Base-by-base conservation (phyloP, 73 alveolate genomes). In the Paramecium primaurelia region DNA sequence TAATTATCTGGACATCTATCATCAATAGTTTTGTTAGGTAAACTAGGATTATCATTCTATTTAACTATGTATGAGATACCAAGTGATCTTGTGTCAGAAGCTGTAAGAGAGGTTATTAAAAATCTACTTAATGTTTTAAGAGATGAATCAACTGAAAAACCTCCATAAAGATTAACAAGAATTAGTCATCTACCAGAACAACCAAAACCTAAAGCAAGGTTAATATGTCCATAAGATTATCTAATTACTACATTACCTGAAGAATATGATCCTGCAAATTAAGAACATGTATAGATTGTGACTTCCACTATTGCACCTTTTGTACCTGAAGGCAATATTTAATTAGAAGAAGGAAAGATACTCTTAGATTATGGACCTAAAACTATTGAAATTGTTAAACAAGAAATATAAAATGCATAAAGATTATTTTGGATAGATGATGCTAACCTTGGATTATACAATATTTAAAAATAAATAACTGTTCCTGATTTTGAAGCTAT, bases 211-310 rank as follows among this genome's bases (percentile, higher is more conserved):
- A 89, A 71, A 16, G 68, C 94, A 45, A 20, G 88, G 30, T 45
- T 89, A 44, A 26, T 89, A 4, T 71, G 86, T n/a, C 94, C 94
- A n/a, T 45, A 71, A 47, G 94, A 89, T 51, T 89, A 71, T 40
- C 8, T 89, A 47, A 54, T 89, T 49, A 80, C 91, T 4, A 45
- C 32, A 26, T 28, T 80, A 2, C 91, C 91, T 18, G 77, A 80
- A 80, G 91, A 20, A 1, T 80, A 80, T 49, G 75, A 80, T 80
- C 91, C 91, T 14, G 73, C 77, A 5, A 45, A 80, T 44, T 26
- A 14, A 12, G 91, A 80, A 7, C 91, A 80, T 80, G 91, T 80
- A n/a, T 18, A 14, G 18, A 45, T 47, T 45, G 91, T 80, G 4
- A 80, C 75, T 26, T 4, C 51, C 1, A 32, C 26, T 12, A 42